Evolutionary conservation across 2,329 filamentous ascomycete species (phyloP).

Genomic region (Macrophomina phaseolina): DNA sequence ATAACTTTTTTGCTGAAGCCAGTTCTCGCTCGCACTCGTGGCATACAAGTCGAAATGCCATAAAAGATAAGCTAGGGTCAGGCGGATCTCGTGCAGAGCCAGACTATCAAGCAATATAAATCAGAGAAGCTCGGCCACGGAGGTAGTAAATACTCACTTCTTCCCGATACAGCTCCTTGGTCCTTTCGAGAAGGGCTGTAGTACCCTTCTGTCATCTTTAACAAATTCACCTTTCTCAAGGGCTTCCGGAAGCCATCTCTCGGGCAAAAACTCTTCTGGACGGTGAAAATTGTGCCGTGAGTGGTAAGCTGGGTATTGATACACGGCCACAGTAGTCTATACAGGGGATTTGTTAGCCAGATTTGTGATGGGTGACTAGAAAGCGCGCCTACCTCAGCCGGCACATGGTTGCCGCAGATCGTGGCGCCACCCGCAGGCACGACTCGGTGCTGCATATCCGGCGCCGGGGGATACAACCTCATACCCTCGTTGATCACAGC

Average conservation of each 20-base stretch:
- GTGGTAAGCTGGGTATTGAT: conserved; percentile 35
- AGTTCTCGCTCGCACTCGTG: conserved; percentile 41
- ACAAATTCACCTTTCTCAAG: conserved; percentile 32
- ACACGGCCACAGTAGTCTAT: conserved; percentile 10
- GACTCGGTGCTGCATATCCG: conserved; percentile 39
- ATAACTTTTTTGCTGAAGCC: conserved; percentile 39
- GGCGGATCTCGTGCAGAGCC: conserved; percentile 49
- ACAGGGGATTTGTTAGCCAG: conserved; percentile 29
- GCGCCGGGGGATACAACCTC: conserved; percentile 51
- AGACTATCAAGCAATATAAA: conserved; percentile 35
- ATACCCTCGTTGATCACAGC: conserved; percentile 49
- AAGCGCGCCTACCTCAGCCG: conserved; percentile 30
- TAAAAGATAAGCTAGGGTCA: conserved; percentile 43
- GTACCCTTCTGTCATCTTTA: conserved; percentile 32
- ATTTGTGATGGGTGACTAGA: conserved; percentile 30
- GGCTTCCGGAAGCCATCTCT: conserved; percentile 41
- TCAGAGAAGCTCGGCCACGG: background rate
- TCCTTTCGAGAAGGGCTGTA: conserved; percentile 36
- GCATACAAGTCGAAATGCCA: background rate
- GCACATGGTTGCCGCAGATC: conserved; percentile 31
- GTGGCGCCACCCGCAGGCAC: conserved; percentile 38
- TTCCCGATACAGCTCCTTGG: conserved; percentile 42
- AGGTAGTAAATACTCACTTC: conserved; percentile 36
- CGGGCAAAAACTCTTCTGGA: conserved; percentile 37
- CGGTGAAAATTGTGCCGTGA: conserved; percentile 36